Percentiles rank a stretch among this genome's conserved stretches.
These are phyloP conservation scores for Pleurotus cornucopiae DNA, from an alignment of 768 basidiomycete genomes.

Conservation along the genomic window DNA sequence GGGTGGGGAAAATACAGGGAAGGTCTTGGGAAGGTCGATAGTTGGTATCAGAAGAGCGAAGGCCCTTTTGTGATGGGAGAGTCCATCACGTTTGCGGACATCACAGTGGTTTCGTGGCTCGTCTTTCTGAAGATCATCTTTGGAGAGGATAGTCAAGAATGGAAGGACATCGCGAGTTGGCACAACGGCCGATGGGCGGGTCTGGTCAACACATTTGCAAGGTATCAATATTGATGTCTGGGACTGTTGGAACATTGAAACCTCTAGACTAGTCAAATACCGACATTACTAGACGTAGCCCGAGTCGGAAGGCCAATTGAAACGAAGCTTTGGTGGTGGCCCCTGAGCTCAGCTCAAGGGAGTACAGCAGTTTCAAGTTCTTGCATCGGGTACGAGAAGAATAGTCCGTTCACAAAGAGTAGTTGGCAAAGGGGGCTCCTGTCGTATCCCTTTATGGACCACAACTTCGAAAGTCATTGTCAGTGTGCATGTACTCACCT, in stretches of 20 bases:
- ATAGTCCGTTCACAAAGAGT: no score
- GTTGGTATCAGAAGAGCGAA: neutral
- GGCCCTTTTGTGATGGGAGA: neutral
- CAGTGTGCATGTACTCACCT: no score
- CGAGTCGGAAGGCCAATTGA: neutral
- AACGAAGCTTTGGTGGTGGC: neutral
- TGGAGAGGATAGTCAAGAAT: neutral
- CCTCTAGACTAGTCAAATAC: neutral
- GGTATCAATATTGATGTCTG: neutral
- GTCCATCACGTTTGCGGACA: neutral
- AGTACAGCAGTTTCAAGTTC: no score
- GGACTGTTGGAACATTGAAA: neutral
- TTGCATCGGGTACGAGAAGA: no score
- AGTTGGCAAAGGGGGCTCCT: no score
- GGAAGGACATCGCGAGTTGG: neutral
- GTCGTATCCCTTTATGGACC: no score
- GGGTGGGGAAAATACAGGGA: neutral
- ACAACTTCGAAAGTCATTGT: no score
- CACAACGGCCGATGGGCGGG: neutral
- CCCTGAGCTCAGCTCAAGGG: no score
- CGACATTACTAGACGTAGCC: neutral
- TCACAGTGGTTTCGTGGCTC: neutral
- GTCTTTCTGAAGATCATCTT: neutral
- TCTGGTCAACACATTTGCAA: neutral
- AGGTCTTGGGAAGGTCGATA: neutral